phyloP scores from a whole-genome alignment of 371 early-diverging fungal species.

The Apophysomyces ossiformis region DNA sequence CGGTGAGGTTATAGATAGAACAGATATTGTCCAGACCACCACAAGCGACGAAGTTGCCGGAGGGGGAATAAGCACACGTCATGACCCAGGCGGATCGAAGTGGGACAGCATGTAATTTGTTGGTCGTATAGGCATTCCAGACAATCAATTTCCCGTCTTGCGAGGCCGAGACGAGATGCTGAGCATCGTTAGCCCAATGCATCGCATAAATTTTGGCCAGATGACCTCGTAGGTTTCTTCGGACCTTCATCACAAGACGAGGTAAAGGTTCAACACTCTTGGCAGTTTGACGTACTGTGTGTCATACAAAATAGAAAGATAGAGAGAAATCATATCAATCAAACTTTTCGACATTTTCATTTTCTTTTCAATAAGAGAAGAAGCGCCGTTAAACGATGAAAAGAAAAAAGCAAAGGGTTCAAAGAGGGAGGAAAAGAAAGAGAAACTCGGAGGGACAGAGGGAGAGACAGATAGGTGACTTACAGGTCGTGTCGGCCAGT shows the following conservation, averaged over 20 bases:
- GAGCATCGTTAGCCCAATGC: constrained; percentile 96
- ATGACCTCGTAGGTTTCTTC: constrained; percentile 95
- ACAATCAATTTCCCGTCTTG: constrained; percentile 99
- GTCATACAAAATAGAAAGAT: neutral
- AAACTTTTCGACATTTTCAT: no score
- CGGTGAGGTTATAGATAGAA: constrained; percentile 92
- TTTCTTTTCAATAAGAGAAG: no score
- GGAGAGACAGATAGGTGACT: constrained; percentile 25
- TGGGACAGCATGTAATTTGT: constrained; percentile 97
- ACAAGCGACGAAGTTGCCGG: constrained; percentile 95
- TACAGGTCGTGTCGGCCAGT: constrained; percentile 93
- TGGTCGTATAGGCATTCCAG: constrained; percentile 97
- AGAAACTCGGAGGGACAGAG: no score
- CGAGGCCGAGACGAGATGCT: constrained; percentile 94
- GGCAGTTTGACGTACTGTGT: constrained; percentile 48
- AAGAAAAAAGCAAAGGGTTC: no score
- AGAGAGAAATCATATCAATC: no score
- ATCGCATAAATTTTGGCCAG: constrained; percentile 99
- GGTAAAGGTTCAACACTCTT: constrained; percentile 83
- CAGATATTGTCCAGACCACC: constrained; percentile 98
- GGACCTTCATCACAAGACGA: constrained; percentile 91
- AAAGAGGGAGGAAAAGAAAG: no score
- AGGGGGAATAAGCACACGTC: constrained; percentile 98
- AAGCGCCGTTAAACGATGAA: no score
- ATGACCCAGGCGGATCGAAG: constrained; percentile 99